Evolutionary conservation across 2,329 filamentous ascomycete genomes (phyloP).

Genomic region (Biscogniauxia marginata): DNA sequence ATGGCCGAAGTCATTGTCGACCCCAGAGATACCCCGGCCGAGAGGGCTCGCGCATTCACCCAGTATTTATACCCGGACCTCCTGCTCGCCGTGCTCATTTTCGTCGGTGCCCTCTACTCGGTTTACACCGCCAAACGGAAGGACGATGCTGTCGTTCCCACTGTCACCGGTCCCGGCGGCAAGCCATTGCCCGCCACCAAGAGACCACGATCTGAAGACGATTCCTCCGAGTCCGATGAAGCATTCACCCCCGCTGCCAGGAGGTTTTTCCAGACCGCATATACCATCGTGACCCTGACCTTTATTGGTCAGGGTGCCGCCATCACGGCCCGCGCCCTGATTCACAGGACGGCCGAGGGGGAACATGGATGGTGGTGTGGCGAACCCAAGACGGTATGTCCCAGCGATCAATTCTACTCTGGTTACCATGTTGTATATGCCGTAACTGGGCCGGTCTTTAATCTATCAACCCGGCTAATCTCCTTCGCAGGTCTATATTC

Average conservation of each 20-base stretch:
- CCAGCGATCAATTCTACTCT: background rate
- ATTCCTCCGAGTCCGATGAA: constrained; percentile 39
- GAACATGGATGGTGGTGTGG: constrained; percentile 33
- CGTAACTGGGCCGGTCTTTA: too few relatives aligned
- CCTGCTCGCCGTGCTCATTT: constrained; percentile 52
- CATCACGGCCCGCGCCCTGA: constrained; percentile 72
- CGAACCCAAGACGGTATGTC: constrained; percentile 33
- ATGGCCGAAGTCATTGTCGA: constrained; percentile 32
- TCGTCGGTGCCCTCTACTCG: constrained; percentile 51
- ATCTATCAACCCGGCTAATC: background rate
- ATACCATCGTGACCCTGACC: constrained; percentile 67
- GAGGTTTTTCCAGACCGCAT: constrained; percentile 70
- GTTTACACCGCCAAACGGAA: constrained; percentile 50
- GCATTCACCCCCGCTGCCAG: constrained; percentile 41
- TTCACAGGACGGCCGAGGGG: constrained; percentile 40
- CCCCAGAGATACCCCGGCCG: constrained; percentile 34
- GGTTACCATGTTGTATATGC: constrained; percentile 8
- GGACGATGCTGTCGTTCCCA: constrained; percentile 46
- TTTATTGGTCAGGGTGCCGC: constrained; percentile 74
- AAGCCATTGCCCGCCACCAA: constrained; percentile 76
- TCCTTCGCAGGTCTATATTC: constrained; percentile 70
- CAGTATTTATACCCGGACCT: constrained; percentile 53
- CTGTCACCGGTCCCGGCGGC: constrained; percentile 75
- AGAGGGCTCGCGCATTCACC: constrained; percentile 44
- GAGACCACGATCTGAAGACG: constrained; percentile 48